phyloP scores from a whole-genome alignment of 768 basidiomycete genomes.

The Podaxis sp. region DNA sequence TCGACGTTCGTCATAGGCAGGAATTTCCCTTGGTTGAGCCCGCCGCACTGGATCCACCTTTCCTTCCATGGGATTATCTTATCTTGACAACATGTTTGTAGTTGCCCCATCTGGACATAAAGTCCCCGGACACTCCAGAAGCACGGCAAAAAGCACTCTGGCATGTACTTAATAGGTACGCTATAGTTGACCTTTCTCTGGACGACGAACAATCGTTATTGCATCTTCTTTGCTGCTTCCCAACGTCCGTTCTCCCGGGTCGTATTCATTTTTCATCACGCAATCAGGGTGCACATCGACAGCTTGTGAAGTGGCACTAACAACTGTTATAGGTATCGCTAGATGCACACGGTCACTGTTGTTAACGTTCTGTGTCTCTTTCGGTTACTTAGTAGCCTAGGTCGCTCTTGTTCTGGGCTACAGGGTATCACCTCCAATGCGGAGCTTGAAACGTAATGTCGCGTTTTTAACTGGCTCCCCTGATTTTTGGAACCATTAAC shows the following conservation, averaged over 20 bases:
- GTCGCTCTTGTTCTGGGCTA: background rate
- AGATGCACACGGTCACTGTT: background rate
- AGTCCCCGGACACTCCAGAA: conserved; percentile 7
- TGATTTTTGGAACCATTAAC: background rate
- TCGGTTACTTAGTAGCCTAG: background rate
- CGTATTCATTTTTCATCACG: background rate
- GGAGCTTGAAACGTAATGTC: conserved; percentile 10
- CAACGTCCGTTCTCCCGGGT: background rate
- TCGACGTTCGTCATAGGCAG: background rate
- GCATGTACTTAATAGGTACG: background rate
- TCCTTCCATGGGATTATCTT: background rate
- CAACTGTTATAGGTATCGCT: background rate
- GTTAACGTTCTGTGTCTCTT: background rate
- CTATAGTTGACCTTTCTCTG: background rate
- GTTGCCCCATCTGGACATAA: background rate
- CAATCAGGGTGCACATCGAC: background rate
- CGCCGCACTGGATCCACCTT: conserved; percentile 2
- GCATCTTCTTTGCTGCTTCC: background rate
- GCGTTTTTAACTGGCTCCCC: conserved; percentile 11
- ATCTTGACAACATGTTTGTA: conserved; percentile 7
- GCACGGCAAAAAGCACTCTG: conserved; percentile 7
- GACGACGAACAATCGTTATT: background rate
- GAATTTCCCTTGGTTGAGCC: background rate
- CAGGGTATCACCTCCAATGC: conserved; percentile 6
- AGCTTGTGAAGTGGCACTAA: conserved; percentile 1